Evolutionary conservation across 805 yeast species (phyloP).

Genomic region (Candida pseudoglaebosa): DNA sequence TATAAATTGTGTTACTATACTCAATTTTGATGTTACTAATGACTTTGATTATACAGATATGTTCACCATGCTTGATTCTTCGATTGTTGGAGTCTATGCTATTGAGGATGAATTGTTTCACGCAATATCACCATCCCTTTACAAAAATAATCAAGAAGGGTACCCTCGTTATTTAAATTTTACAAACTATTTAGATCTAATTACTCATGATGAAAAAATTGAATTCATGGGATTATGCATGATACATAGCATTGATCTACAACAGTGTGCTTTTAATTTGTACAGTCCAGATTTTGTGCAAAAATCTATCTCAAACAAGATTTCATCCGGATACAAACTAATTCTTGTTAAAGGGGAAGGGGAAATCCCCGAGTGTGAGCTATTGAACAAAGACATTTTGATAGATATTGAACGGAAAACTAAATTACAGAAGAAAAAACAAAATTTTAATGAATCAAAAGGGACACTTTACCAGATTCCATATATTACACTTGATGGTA

Average conservation of each 20-base stretch:
- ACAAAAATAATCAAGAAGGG: conserved; percentile 3
- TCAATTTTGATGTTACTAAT: conserved; percentile 17
- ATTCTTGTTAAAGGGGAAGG: conserved; percentile 60
- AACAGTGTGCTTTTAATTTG: conserved; percentile 42
- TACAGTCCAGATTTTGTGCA: conserved; percentile 45
- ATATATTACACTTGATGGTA: conserved; percentile 40
- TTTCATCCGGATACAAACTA: conserved; percentile 25
- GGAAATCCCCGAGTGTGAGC: conserved; percentile 59
- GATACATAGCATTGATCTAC: conserved; percentile 59
- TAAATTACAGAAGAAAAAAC: background rate
- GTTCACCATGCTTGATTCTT: conserved; percentile 34
- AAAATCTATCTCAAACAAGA: conserved; percentile 5
- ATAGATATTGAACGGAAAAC: background rate
- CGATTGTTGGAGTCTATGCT: conserved; percentile 37
- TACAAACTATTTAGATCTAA: conserved; percentile 2
- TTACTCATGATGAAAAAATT: conserved; percentile 5
- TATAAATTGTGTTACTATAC: conserved; percentile 20
- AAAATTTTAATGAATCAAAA: conserved; percentile 6
- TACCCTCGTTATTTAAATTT: conserved; percentile 19
- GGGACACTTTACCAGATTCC: conserved; percentile 26
- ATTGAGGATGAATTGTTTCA: conserved; percentile 22
- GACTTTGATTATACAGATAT: conserved; percentile 23
- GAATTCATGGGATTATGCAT: conserved; percentile 52
- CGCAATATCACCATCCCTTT: conserved; percentile 18
- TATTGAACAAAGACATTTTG: conserved; percentile 23